phyloP scores from a whole-genome alignment of 495 filamentous ascomycete genomes.

The Trichoderma virens region DNA sequence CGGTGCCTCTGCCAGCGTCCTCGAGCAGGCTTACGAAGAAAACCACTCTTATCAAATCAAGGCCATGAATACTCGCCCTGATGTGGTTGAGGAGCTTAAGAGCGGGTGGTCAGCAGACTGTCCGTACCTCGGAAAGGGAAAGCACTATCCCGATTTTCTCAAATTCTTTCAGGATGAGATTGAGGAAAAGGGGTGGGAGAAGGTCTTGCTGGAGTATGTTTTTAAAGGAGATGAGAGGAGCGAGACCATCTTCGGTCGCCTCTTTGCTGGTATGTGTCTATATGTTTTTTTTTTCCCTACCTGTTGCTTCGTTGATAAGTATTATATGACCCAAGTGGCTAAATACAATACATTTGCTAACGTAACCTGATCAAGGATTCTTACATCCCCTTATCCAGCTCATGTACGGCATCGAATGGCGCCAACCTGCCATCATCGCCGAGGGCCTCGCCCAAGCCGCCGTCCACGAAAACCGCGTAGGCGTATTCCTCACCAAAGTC shows the following conservation, averaged over 20 bases:
- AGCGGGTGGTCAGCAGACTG: constrained; percentile 38
- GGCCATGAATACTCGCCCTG: constrained; percentile 27
- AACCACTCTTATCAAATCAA: constrained; percentile 58
- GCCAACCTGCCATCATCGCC: constrained; percentile 72
- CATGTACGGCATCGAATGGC: constrained; percentile 74
- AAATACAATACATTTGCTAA: neutral
- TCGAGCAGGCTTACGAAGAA: constrained; percentile 50
- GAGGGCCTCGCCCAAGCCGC: constrained; percentile 72
- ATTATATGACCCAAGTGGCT: neutral
- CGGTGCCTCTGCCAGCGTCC: constrained; percentile 48
- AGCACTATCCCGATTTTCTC: constrained; percentile 61
- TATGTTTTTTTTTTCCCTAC: constrained; percentile 11
- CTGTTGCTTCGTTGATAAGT: neutral
- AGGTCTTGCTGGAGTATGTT: constrained; percentile 54
- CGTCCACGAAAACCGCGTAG: constrained; percentile 48
- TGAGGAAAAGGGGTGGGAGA: constrained; percentile 47
- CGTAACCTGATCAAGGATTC: constrained; percentile 42
- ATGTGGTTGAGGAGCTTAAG: constrained; percentile 42
- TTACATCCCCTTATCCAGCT: constrained; percentile 81
- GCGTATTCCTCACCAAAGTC: constrained; percentile 39
- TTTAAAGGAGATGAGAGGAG: constrained; percentile 54
- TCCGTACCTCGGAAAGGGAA: constrained; percentile 37
- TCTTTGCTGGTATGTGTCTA: constrained; percentile 42
- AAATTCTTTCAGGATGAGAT: constrained; percentile 69
- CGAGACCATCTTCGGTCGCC: constrained; percentile 52